A percentile compares a stretch with the other conserved stretches of the same genome.
Conservation (phyloP, 1,284 basidiomycete species). For the Heterobasidion occidentale region DNA sequence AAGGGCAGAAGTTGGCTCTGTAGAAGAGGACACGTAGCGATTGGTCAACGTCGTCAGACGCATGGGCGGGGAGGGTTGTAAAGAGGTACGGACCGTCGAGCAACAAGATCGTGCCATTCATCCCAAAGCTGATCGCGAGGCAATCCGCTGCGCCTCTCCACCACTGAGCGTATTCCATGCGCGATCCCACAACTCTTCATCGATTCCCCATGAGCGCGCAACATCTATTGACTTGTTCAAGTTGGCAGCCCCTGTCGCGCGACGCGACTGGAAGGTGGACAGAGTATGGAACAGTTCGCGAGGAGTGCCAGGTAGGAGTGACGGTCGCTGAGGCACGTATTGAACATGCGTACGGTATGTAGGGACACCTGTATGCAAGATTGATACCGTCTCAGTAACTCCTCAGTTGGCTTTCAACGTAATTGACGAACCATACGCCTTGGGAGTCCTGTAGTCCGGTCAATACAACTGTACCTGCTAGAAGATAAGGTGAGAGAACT, state of each 20-base stretch:
- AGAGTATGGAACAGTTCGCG: conserved; percentile 60
- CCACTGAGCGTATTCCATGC: conserved; percentile 75
- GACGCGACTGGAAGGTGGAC: conserved; percentile 48
- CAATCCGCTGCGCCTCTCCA: conserved; percentile 78
- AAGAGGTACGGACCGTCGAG: conserved; percentile 60
- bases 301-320: conserved; percentile 75
- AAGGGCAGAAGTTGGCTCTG: conserved; percentile 84
- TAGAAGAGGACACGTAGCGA: not conserved
- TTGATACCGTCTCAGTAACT: not conserved
- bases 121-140: conserved; percentile 67
- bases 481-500: conserved; percentile 16
- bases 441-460: conserved; percentile 34
- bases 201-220: conserved; percentile 62
- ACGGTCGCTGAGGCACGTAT: conserved; percentile 82
- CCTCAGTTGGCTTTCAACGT: not conserved
- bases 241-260: conserved; percentile 10
- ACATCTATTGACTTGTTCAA: conserved; percentile 44
- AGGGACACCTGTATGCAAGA: conserved; percentile 51
- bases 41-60: not conserved
- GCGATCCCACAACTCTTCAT: conserved; percentile 64
- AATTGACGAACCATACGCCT: conserved; percentile 38
- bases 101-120: conserved; percentile 73
- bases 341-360: conserved; percentile 68
- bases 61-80: not conserved
- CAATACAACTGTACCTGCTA: not conserved